Conservation (phyloP, 768 basidiomycete genomes). For the Lactarius evosmus region DNA sequence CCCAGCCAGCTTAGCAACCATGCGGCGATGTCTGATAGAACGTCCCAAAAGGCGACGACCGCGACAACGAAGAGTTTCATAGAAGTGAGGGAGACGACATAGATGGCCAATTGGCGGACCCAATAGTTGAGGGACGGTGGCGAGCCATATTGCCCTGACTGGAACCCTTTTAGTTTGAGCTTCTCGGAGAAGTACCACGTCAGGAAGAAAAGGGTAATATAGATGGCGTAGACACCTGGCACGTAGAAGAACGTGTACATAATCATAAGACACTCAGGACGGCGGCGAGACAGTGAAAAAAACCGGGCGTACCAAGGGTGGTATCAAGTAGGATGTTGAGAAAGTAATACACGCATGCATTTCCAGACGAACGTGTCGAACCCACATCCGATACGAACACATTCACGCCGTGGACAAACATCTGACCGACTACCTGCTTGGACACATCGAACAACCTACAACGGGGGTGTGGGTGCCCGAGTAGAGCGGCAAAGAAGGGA, state of each 20-base stretch:
- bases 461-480: not conserved
- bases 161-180: conserved; percentile 68
- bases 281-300: not conserved
- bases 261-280: not conserved
- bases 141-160: conserved; percentile 83
- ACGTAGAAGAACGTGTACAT: not conserved
- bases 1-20: conserved; percentile 83
- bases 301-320: conserved; percentile 63
- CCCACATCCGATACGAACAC: conserved; percentile 75
- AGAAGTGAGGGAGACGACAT: conserved; percentile 70
- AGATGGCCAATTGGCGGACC: conserved; percentile 75
- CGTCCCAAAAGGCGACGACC: conserved; percentile 67
- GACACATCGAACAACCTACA: conserved; percentile 92
- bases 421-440: conserved; percentile 85
- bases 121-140: conserved; percentile 76
- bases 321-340: conserved; percentile 92
- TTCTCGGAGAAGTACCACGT: conserved; percentile 64
- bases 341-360: conserved; percentile 91
- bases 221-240: conserved; percentile 83
- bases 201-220: conserved; percentile 60
- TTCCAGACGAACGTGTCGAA: conserved; percentile 64
- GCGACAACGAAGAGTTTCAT: conserved; percentile 93
- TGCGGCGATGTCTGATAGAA: conserved; percentile 71
- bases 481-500: not conserved
- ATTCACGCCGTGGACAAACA: conserved; percentile 77